Evolutionary conservation across 257 asterid genomes (phyloP).

Genomic region (Leptodermis oblonga): DNA sequence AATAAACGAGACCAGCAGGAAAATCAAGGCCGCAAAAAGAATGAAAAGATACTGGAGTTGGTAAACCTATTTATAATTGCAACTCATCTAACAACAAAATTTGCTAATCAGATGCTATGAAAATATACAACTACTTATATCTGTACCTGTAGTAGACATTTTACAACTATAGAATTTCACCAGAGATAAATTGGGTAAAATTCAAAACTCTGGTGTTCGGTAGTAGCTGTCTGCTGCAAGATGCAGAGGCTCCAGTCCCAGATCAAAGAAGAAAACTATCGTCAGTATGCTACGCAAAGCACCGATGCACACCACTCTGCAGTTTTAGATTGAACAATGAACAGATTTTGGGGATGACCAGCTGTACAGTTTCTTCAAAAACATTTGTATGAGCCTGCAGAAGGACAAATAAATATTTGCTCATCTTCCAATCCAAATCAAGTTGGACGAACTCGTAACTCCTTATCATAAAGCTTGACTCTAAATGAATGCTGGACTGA

Average conservation of each 20-base stretch:
- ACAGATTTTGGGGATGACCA: constrained; percentile 3
- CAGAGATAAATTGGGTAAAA: constrained; percentile 12
- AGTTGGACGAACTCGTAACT: not conserved
- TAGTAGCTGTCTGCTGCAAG: not conserved
- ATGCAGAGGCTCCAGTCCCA: not conserved
- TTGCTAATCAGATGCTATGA: constrained; percentile 3
- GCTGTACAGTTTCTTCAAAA: constrained; percentile 15
- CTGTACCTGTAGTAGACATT: constrained; percentile 1
- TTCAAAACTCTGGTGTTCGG: not conserved
- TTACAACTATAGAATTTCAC: not conserved
- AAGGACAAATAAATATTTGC: not conserved
- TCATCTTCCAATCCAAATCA: not conserved
- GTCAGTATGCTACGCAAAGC: constrained; percentile 10
- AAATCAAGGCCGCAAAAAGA: not conserved
- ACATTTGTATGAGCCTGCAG: constrained; percentile 17
- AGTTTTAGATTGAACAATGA: constrained; percentile 4
- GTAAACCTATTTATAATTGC: not conserved
- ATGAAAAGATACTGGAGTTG: not conserved
- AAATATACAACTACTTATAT: constrained; percentile 7
- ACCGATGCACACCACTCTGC: not conserved
- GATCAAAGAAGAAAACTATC: not conserved
- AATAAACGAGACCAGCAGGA: not conserved
- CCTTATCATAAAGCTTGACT: not conserved
- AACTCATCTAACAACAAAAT: constrained; percentile 11
- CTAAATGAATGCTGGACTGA: not conserved